Conservation (phyloP, 176 grass and related monocot species). For the Musa troglodytarum region DNA sequence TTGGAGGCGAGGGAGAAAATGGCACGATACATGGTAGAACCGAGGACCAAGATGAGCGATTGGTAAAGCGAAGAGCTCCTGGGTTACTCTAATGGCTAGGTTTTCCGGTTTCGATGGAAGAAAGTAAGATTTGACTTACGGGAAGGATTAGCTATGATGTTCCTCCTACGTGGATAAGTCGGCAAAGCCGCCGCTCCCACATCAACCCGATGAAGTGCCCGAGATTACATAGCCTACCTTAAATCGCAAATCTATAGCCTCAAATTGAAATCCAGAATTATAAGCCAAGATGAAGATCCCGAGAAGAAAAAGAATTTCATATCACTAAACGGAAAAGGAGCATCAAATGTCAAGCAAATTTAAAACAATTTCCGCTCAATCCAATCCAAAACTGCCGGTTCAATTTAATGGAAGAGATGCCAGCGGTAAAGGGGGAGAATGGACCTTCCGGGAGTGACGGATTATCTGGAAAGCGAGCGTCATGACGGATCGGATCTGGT, state of each 20-base stretch:
- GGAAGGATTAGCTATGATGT: too few species aligned
- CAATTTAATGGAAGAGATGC: neutral
- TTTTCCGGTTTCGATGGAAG: neutral
- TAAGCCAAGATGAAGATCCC: neutral
- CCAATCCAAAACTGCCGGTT: neutral
- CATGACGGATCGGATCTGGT: conserved; percentile 5
- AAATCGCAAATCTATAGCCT: neutral
- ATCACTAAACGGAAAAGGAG: too few species aligned
- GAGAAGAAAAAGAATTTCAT: neutral
- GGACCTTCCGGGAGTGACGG: conserved; percentile 7
- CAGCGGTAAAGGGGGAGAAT: neutral
- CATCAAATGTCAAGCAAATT: too few species aligned
- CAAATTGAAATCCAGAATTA: neutral
- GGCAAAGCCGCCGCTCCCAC: neutral
- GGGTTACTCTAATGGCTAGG: neutral
- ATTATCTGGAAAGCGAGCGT: neutral
- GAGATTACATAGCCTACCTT: neutral
- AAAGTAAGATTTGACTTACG: too few species aligned
- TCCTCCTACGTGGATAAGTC: too few species aligned
- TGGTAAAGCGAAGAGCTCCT: neutral
- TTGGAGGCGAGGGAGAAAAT: conserved; percentile 2
- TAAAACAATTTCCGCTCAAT: neutral
- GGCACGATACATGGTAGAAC: conserved; percentile 3
- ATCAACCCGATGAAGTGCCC: neutral
- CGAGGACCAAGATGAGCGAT: neutral